phyloP scores from a whole-genome alignment of 345 rosid genomes.

The Rhizophora apiculata region DNA sequence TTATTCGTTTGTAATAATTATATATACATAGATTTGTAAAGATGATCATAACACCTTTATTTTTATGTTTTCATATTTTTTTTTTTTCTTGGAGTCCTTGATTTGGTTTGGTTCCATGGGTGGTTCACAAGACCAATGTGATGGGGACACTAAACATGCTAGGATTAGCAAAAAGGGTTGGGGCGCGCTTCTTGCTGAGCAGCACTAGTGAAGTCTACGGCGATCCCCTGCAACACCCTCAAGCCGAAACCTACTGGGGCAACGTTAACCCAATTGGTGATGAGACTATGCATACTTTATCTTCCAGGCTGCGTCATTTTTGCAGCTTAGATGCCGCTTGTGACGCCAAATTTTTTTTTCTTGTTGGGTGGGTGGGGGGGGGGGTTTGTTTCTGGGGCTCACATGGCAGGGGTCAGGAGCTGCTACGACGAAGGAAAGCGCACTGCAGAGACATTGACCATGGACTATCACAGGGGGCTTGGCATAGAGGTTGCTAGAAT shows the following conservation, averaged over 20 bases:
- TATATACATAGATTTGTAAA: too few relatives aligned
- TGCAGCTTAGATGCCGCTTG: neutral
- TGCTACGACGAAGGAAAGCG: constrained; percentile 89
- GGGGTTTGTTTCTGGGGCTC: neutral
- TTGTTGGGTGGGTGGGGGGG: neutral
- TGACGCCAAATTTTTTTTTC: too few relatives aligned
- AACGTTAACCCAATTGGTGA: constrained; percentile 85
- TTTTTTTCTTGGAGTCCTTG: constrained; percentile 24
- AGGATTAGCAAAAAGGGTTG: constrained; percentile 75
- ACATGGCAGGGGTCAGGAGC: constrained; percentile 61
- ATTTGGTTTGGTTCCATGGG: constrained; percentile 15
- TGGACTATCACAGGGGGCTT: constrained; percentile 77
- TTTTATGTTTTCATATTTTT: neutral
- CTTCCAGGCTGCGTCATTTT: neutral
- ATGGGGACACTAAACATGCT: constrained; percentile 81
- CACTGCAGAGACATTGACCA: constrained; percentile 73
- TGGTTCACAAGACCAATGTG: constrained; percentile 69
- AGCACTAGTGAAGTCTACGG: constrained; percentile 90
- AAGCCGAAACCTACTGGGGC: constrained; percentile 84
- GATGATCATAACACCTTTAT: too few relatives aligned
- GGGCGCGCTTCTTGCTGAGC: constrained; percentile 76
- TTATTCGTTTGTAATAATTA: too few relatives aligned
- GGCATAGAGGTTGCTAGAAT: constrained; percentile 55
- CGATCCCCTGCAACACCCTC: constrained; percentile 86
- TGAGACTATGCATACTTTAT: neutral